Percentiles rank a stretch among this genome's conserved stretches.
Evolutionary conservation across 331 rosid genomes (phyloP).

Genomic region (Pyrus hybrid): DNA sequence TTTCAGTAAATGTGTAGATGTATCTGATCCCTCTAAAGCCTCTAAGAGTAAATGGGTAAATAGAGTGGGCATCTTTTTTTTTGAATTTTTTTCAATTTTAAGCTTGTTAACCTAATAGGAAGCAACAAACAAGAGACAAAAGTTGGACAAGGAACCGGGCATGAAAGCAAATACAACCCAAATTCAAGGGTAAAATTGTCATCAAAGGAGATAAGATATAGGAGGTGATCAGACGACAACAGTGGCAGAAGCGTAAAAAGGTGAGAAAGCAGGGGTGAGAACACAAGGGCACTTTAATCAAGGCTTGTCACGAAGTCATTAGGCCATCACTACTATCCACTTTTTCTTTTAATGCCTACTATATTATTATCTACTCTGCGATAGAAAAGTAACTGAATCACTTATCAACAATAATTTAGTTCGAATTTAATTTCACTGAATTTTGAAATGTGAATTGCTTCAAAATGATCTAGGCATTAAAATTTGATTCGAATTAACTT

Average conservation of each 20-base stretch:
- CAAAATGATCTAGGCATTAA: too few relatives aligned
- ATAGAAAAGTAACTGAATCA: too few relatives aligned
- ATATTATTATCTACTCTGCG: too few relatives aligned
- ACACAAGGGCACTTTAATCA: slow-evolving; percentile 31
- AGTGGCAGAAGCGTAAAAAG: slow-evolving; percentile 26
- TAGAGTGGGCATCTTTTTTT: too few relatives aligned
- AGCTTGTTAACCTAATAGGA: neutral
- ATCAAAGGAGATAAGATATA: neutral
- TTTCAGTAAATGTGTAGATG: slow-evolving; percentile 5
- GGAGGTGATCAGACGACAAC: slow-evolving; percentile 6
- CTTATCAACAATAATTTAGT: too few relatives aligned
- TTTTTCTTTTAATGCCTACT: neutral
- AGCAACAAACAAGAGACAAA: slow-evolving; percentile 9
- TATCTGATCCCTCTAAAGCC: slow-evolving; percentile 1
- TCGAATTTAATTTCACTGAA: too few relatives aligned
- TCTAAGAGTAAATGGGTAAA: neutral
- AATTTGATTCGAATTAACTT: too few relatives aligned
- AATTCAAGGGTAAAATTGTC: slow-evolving; percentile 7
- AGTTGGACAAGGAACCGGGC: slow-evolving; percentile 6
- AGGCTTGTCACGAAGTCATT: slow-evolving; percentile 50
- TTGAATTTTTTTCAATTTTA: too few relatives aligned
- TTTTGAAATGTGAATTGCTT: too few relatives aligned
- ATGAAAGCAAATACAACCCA: neutral
- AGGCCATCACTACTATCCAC: slow-evolving; percentile 63
- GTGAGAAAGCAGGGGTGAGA: slow-evolving; percentile 12